Percentiles rank a stretch among this genome's conserved stretches.
These are phyloP conservation scores for Sporobolus alterniflorus DNA, from an alignment of 202 grass and related monocot species.

Conservation along the genomic window DNA sequence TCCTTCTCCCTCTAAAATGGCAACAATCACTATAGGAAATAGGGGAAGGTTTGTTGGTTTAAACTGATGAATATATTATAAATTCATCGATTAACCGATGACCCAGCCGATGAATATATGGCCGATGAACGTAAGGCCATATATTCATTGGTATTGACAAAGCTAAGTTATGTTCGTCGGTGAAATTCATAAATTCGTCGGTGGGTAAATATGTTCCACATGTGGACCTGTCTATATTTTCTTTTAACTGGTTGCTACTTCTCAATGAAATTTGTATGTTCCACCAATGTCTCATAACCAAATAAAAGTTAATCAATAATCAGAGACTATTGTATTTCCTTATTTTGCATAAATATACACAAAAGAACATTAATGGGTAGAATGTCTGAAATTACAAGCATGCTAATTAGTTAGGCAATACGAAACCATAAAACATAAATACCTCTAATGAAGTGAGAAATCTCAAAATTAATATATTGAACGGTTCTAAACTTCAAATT, in stretches of 20 bases:
- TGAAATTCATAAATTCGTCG: no score
- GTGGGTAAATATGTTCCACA: background rate
- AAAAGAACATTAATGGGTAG: conserved; percentile 21
- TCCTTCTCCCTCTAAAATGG: no score
- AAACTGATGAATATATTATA: no score
- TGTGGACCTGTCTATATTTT: background rate
- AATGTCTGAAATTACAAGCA: conserved; percentile 4
- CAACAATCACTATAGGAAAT: no score
- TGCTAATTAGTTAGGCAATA: conserved; percentile 8
- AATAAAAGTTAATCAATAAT: conserved; percentile 3
- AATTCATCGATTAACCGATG: no score
- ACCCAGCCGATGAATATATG: no score
- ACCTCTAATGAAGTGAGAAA: background rate
- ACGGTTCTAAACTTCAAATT: background rate
- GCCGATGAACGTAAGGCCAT: no score
- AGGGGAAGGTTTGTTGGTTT: no score
- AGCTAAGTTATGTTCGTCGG: no score
- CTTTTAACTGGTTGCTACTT: conserved; percentile 5
- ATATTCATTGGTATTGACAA: no score
- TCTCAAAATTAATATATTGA: background rate
- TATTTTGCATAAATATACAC: conserved; percentile 4
- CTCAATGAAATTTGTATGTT: background rate
- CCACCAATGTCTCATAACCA: conserved; percentile 2
- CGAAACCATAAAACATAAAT: conserved; percentile 2
- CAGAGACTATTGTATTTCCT: background rate